Conservation (phyloP, 192 early-diverging fungal genomes). For the Lunasporangiospora selenospora region DNA sequence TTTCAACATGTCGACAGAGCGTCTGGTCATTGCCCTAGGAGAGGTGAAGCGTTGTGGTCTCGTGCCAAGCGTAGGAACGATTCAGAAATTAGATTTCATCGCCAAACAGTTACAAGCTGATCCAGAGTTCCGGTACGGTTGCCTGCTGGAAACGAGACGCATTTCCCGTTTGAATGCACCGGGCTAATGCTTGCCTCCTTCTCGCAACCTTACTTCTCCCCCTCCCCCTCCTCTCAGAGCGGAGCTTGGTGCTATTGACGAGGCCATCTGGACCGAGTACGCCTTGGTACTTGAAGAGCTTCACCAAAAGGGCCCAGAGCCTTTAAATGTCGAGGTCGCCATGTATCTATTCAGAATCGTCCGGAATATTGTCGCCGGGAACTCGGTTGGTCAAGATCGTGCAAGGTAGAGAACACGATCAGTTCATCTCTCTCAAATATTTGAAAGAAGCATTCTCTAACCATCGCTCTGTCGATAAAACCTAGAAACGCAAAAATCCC, state of each 20-base stretch:
- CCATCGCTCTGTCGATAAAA: no score
- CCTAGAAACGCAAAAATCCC: constrained; percentile 9
- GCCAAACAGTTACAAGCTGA: constrained; percentile 31
- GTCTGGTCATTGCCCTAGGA: not conserved
- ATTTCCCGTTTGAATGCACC: not conserved
- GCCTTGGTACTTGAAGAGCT: constrained; percentile 4
- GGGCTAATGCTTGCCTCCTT: not conserved
- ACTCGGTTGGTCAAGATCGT: constrained; percentile 22
- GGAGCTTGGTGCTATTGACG: not conserved
- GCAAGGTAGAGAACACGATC: constrained; percentile 16
- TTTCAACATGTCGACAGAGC: constrained; percentile 20
- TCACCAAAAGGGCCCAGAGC: constrained; percentile 17
- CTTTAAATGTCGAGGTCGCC: constrained; percentile 14
- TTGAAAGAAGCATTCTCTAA: not conserved
- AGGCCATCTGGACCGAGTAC: constrained; percentile 6
- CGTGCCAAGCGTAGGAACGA: not conserved
- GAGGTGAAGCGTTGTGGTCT: not conserved
- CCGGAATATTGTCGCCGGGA: constrained; percentile 24
- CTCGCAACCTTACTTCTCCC: not conserved
- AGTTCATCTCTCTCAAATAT: not conserved
- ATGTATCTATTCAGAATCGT: constrained; percentile 35
- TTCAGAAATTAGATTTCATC: constrained; percentile 5
- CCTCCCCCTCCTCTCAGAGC: not conserved
- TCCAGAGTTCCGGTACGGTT: constrained; percentile 21
- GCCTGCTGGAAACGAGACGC: no score